Conservation (phyloP, 371 early-diverging fungal genomes). For the Syncephalis fuscata region DNA sequence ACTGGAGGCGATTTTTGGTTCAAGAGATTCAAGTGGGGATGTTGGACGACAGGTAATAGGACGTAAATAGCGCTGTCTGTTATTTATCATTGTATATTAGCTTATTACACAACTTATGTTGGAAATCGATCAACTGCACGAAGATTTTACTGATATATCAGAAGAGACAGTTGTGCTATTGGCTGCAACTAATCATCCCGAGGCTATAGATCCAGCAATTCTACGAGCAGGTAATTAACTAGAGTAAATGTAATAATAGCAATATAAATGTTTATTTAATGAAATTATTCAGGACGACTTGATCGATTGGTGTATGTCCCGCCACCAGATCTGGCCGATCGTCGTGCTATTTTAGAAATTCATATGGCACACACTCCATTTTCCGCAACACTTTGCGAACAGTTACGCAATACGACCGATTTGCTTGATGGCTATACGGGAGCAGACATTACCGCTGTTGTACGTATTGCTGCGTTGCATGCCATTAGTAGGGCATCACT, state of each 20-base stretch:
- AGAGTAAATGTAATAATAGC: neutral
- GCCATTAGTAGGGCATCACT: conserved; percentile 8
- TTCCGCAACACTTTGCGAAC: conserved; percentile 15
- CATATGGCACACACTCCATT: conserved; percentile 30
- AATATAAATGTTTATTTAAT: too few species aligned
- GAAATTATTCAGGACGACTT: conserved; percentile 70
- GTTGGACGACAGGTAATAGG: conserved; percentile 35
- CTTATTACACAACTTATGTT: conserved; percentile 54
- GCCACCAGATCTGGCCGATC: conserved; percentile 42
- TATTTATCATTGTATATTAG: conserved; percentile 8
- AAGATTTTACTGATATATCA: too few species aligned
- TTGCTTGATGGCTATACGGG: conserved; percentile 47
- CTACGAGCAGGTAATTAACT: conserved; percentile 53
- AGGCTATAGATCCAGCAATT: conserved; percentile 59
- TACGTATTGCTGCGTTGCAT: conserved; percentile 50
- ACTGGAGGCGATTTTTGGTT: conserved; percentile 78
- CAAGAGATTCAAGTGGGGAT: conserved; percentile 34
- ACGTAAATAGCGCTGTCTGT: neutral
- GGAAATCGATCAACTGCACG: conserved; percentile 51
- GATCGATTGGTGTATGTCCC: conserved; percentile 70
- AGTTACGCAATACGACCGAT: conserved; percentile 27
- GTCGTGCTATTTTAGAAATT: conserved; percentile 53
- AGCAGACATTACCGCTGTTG: conserved; percentile 65
- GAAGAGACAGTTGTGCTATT: conserved; percentile 34
- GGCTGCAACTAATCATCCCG: conserved; percentile 85